These are phyloP conservation scores for Calocybe cyanea DNA, from an alignment of 768 basidiomycete genomes.

Conservation along the genomic window DNA sequence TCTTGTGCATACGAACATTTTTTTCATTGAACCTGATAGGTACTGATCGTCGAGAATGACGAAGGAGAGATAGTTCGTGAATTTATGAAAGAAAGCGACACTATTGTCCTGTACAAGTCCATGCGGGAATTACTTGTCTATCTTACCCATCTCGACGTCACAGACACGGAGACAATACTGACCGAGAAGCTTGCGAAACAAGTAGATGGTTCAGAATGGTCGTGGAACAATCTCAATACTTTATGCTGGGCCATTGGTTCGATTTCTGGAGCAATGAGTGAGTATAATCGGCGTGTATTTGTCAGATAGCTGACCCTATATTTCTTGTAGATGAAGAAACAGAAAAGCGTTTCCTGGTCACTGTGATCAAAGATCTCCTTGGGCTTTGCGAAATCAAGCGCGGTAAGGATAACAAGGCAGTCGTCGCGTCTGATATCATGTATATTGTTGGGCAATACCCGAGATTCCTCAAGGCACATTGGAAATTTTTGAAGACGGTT, in stretches of 20 bases:
- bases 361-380: constrained; percentile 98
- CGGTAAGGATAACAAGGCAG: constrained; percentile 99
- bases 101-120: constrained; percentile 97
- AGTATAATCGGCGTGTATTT: constrained; percentile 27
- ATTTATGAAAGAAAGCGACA: constrained; percentile 98
- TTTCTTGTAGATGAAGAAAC: constrained; percentile 82
- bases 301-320: neutral
- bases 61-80: constrained; percentile 99
- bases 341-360: constrained; percentile 97
- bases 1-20: constrained; percentile 1
- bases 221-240: constrained; percentile 98
- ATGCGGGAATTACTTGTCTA: constrained; percentile 98
- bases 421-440: constrained; percentile 95
- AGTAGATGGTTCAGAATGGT: constrained; percentile 98
- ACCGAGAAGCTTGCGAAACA: constrained; percentile 97
- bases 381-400: constrained; percentile 97
- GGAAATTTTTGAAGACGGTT: constrained; percentile 99
- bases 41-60: constrained; percentile 97
- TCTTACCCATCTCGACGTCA: constrained; percentile 93
- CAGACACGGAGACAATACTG: constrained; percentile 94
- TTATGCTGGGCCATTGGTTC: constrained; percentile 99
- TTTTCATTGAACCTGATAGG: constrained; percentile 40
- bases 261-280: constrained; percentile 98
- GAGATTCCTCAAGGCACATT: constrained; percentile 98
- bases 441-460: constrained; percentile 99